Conservation (phyloP, 371 early-diverging fungal genomes). For the Coemansia sp. region DNA sequence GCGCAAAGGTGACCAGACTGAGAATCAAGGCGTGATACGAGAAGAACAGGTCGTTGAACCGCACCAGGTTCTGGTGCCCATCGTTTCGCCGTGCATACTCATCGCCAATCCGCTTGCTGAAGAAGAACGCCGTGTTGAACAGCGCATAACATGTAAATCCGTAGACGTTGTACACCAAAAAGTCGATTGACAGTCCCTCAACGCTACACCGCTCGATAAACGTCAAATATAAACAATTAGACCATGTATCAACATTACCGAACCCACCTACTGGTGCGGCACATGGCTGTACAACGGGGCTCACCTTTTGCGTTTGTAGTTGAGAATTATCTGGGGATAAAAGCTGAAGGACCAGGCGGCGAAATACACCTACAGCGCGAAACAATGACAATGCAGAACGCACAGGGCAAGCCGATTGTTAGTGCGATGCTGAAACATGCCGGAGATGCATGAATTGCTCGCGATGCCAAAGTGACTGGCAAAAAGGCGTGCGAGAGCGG, state of each 20-base stretch:
- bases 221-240: slow-evolving; percentile 17
- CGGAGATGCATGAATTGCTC: neutral
- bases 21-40: slow-evolving; percentile 78
- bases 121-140: slow-evolving; percentile 76
- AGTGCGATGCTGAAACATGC: slow-evolving; percentile 1
- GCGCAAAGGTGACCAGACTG: slow-evolving; percentile 64
- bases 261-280: neutral
- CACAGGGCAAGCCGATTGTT: neutral
- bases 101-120: slow-evolving; percentile 63
- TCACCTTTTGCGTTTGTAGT: slow-evolving; percentile 59
- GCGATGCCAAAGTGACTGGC: neutral
- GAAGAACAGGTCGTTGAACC: slow-evolving; percentile 87
- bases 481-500: too few relatives aligned
- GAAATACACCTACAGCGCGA: slow-evolving; percentile 65
- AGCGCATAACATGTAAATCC: slow-evolving; percentile 87
- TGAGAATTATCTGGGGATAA: slow-evolving; percentile 73
- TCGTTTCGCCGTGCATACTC: slow-evolving; percentile 73
- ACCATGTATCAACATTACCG: neutral
- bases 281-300: too few relatives aligned
- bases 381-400: slow-evolving; percentile 5
- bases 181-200: slow-evolving; percentile 88
- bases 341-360: slow-evolving; percentile 74
- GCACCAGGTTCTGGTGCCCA: slow-evolving; percentile 69
- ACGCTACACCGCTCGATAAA: slow-evolving; percentile 52
- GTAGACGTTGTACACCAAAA: slow-evolving; percentile 76